Percentiles rank a stretch among this genome's conserved stretches.
phyloP scores from a whole-genome alignment of 2,329 filamentous ascomycete genomes.

The Sporothrix brasiliensis region DNA sequence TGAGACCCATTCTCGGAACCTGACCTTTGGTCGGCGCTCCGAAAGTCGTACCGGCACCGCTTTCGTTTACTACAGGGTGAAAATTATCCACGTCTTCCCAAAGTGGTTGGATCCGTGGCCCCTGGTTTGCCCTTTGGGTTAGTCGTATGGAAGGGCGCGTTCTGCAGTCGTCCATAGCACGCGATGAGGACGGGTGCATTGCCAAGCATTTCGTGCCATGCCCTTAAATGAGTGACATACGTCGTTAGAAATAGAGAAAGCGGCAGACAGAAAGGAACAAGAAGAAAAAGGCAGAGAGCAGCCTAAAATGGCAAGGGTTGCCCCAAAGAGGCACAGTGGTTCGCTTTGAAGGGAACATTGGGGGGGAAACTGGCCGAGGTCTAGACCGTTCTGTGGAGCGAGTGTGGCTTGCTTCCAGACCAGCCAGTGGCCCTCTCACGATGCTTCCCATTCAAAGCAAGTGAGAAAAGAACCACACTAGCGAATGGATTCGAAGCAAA shows the following conservation, averaged over 20 bases:
- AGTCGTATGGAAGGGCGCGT: background rate
- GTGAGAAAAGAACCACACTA: conserved; percentile 2
- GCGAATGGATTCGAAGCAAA: background rate
- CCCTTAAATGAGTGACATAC: background rate
- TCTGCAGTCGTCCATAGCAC: background rate
- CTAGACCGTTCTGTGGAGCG: conserved; percentile 14
- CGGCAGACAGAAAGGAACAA: background rate
- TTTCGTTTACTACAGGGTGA: background rate
- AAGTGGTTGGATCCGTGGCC: background rate
- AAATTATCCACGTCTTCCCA: background rate
- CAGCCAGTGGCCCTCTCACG: background rate
- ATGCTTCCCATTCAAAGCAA: conserved; percentile 6
- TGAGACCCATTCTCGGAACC: background rate
- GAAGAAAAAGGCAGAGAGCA: background rate
- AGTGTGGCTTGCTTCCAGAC: conserved; percentile 18
- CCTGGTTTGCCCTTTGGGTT: background rate
- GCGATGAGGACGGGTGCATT: background rate
- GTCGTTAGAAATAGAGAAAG: background rate
- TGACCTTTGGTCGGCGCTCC: background rate
- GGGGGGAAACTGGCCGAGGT: background rate
- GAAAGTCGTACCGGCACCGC: background rate
- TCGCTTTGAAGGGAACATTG: background rate
- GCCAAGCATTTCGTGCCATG: conserved; percentile 16
- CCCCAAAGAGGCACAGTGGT: background rate
- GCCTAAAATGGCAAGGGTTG: background rate